Conservation (phyloP, 2,329 filamentous ascomycete species). For the Dryadomyces quercus-mongolicae region DNA sequence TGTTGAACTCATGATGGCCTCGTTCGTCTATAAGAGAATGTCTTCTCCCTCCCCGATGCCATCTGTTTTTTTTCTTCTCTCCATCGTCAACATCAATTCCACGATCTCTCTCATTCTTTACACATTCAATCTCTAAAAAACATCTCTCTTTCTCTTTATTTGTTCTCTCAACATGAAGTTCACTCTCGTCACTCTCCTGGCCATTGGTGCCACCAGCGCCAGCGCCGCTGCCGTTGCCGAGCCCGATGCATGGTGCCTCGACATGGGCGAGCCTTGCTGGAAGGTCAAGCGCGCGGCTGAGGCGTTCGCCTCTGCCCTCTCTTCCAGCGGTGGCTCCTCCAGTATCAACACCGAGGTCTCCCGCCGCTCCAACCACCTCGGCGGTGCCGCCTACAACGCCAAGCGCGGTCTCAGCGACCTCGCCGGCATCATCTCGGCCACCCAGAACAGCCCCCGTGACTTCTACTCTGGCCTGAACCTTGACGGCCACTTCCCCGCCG, state of each 20-base stretch:
- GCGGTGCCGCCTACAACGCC: conserved; percentile 10
- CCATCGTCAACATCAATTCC: neutral
- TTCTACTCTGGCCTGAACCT: conserved; percentile 13
- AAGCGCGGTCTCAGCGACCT: conserved; percentile 12
- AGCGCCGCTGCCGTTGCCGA: conserved; percentile 9
- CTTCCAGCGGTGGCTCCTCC: neutral
- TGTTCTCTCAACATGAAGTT: conserved; percentile 10
- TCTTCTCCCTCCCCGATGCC: neutral
- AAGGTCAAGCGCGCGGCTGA: conserved; percentile 11
- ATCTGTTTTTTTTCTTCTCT: neutral
- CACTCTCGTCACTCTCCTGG: conserved; percentile 10
- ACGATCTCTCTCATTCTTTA: neutral
- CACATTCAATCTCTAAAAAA: neutral
- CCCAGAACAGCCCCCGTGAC: conserved; percentile 11
- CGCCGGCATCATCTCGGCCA: conserved; percentile 12
- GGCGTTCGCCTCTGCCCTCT: conserved; percentile 7
- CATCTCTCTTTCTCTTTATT: neutral
- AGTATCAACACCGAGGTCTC: conserved; percentile 2
- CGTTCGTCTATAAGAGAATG: neutral
- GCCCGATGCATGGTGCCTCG: conserved; percentile 9
- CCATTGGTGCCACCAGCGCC: conserved; percentile 9
- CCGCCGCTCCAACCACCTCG: conserved; percentile 10
- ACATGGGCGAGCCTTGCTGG: conserved; percentile 12
- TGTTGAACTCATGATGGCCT: neutral
- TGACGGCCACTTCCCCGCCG: conserved; percentile 9